These are phyloP conservation scores for Pseudogymnoascus sp. DNA, from an alignment of 2,329 filamentous ascomycete species.

Conservation along the genomic window DNA sequence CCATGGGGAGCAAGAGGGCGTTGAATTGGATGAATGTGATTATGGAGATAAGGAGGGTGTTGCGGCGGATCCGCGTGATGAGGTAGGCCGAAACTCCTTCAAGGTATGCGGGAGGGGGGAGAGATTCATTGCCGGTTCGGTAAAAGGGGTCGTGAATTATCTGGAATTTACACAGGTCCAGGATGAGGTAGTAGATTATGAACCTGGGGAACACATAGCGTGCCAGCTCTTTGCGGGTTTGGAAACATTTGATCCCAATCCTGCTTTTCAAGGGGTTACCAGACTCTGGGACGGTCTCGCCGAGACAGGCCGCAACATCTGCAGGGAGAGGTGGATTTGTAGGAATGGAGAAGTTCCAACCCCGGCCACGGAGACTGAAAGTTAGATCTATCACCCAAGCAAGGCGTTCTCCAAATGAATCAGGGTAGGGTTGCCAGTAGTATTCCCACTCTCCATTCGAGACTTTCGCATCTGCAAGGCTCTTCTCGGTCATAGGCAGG, in stretches of 20 bases:
- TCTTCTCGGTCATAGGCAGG: neutral
- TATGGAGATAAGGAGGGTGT: constrained; percentile 49
- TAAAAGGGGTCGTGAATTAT: constrained; percentile 78
- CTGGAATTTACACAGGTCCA: constrained; percentile 63
- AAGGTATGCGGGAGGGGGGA: constrained; percentile 39
- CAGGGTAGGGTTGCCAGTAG: constrained; percentile 54
- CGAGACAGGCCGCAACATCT: constrained; percentile 32
- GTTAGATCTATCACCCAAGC: constrained; percentile 51
- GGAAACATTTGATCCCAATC: constrained; percentile 40
- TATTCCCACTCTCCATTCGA: constrained; percentile 38
- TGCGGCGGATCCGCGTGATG: constrained; percentile 48
- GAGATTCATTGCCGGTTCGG: constrained; percentile 41
- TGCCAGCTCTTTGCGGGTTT: constrained; percentile 40
- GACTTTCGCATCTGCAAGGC: neutral
- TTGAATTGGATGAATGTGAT: constrained; percentile 29
- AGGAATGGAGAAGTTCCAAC: constrained; percentile 51
- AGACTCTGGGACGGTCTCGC: constrained; percentile 31
- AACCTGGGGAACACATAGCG: constrained; percentile 38
- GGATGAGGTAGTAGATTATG: constrained; percentile 51
- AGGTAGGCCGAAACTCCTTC: constrained; percentile 36
- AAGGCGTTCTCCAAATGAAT: constrained; percentile 42
- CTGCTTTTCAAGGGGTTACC: constrained; percentile 28
- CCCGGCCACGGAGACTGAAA: constrained; percentile 46
- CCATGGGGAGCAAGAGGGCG: constrained; percentile 54
- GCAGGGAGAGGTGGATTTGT: constrained; percentile 42